A percentile compares a stretch with the other conserved stretches of the same genome.
Conservation (phyloP, 78 protist genomes). For the Dictyostelium capitatum region DNA sequence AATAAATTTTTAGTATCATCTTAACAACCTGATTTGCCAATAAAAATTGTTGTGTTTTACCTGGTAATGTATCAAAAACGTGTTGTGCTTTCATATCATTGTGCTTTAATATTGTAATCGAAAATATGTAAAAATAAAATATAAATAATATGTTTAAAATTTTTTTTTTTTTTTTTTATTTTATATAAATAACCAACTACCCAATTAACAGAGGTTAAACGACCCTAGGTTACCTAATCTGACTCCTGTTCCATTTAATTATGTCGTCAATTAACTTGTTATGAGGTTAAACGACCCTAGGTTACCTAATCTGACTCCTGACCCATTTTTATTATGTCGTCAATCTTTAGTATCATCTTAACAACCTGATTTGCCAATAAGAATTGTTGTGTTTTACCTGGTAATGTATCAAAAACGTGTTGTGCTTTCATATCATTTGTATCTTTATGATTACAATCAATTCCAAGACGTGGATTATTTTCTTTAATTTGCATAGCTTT, state of each 20-base stretch:
- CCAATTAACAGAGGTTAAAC: neutral
- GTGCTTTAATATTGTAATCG: no score
- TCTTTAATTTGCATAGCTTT: constrained; percentile 92
- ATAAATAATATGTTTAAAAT: no score
- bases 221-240: no score
- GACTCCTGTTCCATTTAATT: no score
- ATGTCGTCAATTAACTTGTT: no score
- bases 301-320: neutral
- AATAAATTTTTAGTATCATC: constrained; percentile 98
- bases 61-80: constrained; percentile 98
- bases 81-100: constrained; percentile 95
- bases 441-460: constrained; percentile 95
- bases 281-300: no score
- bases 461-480: constrained; percentile 94
- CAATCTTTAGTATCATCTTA: constrained; percentile 99
- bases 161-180: no score
- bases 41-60: constrained; percentile 97
- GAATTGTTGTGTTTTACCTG: constrained; percentile 98
- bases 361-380: constrained; percentile 99
- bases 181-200: no score
- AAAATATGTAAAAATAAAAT: no score
- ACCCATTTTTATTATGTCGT: constrained; percentile 92
- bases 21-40: constrained; percentile 99
- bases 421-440: constrained; percentile 96
- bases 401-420: constrained; percentile 97